Base-by-base conservation (phyloP, 2,329 filamentous ascomycete species). In the Alternaria tenuissima region DNA sequence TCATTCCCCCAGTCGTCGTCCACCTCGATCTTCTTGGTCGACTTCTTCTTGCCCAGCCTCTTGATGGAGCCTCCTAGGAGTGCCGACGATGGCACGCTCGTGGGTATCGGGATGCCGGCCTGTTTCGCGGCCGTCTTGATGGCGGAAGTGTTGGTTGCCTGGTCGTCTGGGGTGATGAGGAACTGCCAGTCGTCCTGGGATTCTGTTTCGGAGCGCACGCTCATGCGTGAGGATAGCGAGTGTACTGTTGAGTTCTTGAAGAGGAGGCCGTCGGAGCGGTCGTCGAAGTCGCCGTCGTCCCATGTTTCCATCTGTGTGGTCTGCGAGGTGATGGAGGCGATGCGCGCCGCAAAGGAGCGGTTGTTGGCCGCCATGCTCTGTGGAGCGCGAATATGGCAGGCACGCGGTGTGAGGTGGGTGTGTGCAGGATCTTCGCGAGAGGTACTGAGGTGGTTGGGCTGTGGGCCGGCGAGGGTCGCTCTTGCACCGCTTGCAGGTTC, bases 61-160 rank as follows among this genome's bases (percentile, higher is more conserved):
- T 96, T 96, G 75, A 98, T 98, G 9, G 93, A 94, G 53, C 95
- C 95, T 54, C 94, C 94, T 76, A 95, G 87, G 42, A 99, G 83
- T 30, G 95, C 95, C 20, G 94, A 97, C 30, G 91, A 88, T 1
- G 94, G 93, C 32, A 98, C 88, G 75, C 94, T 94, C 52, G 87
- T 84, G 28, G 95, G 95, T 57, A 98, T 88, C 7, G 95, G 94
- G 65, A 99, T 97, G 68, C 95, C 95, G 26, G 93, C 94, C 76
- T 89, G 89, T 73, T 93, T 91, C 34, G 94, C 94, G 7, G 93
- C 91, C 24, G 91, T 88, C 52, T 63, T 63, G 71, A 99, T 94
- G 61, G 95, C 94, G 75, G 96, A 91, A 69, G 89, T 82, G 9
- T 91, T 96, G 1, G 92, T 92, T 64, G 88, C 86, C 71, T 96